Evolutionary conservation across 306 rosid species (phyloP).

Genomic region (Ormosia semicastrata): DNA sequence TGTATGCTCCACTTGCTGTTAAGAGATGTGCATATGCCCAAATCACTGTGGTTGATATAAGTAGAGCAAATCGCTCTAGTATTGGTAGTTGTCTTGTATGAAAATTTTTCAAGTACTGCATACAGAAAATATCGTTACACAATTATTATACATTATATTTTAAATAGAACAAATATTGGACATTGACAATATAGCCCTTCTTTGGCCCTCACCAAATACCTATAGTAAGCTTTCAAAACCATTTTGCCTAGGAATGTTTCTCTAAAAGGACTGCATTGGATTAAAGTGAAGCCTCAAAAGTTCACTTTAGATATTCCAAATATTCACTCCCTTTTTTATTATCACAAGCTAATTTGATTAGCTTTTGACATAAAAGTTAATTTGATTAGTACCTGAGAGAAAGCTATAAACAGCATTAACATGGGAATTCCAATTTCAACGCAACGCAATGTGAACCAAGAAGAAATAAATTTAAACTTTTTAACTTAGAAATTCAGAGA

Average conservation of each 20-base stretch:
- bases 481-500: not conserved
- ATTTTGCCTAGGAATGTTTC: not conserved
- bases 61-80: slow-evolving; percentile 85
- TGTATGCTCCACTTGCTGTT: slow-evolving; percentile 96
- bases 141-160: not conserved
- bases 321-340: not conserved
- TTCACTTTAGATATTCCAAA: not conserved
- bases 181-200: not conserved
- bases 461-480: not conserved
- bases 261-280: not conserved
- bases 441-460: slow-evolving; percentile 37
- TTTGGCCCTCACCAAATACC: not conserved
- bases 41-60: slow-evolving; percentile 81
- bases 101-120: slow-evolving; percentile 86
- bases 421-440: slow-evolving; percentile 97
- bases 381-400: slow-evolving; percentile 72
- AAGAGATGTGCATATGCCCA: slow-evolving; percentile 99
- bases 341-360: not conserved
- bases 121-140: slow-evolving; percentile 13
- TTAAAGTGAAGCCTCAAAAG: not conserved
- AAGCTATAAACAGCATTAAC: slow-evolving; percentile 73
- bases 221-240: not conserved
- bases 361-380: slow-evolving; percentile 9
- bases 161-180: not conserved
- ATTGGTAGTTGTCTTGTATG: slow-evolving; percentile 69